Evolutionary conservation across 306 rosid species (phyloP), one percentile per base, ranked within the genome.

Genomic region (Trifolium fragiferum): DNA sequence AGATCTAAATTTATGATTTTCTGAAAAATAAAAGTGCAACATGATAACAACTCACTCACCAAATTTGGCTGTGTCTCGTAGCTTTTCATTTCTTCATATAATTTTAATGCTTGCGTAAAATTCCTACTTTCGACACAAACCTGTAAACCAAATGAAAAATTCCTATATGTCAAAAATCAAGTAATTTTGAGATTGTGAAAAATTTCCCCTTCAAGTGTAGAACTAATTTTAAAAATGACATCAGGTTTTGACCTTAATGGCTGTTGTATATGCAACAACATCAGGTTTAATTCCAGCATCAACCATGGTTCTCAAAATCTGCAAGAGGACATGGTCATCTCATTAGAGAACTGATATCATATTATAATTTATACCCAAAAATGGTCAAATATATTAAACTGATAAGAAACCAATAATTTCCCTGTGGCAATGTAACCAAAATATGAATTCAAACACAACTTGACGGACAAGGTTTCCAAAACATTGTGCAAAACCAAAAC

Each of bases 1-100:
- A 71, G 68, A 47, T 68, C 21, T 57, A 74, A 58, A 63, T 65
- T 59, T 55, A 51, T 64, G 76, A 49, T 66, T 8, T 78, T 76
- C 71, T 74, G 74, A 58, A 69, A 53, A 61, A 66, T 61, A 81
- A 69, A 68, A 78, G 30, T 49, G 57, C 33, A 68, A 53, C 41
- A 30, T 58, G 47, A 76, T 67, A 72, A 74, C 27, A 70, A 71
- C 72, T 55, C 23, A 81, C 97, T 86, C 82, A 91, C 97, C 86
- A 80, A 59, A 85, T 94, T 94, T 77, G 98, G 96, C 57, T 71
- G 88, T 78, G 92, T 81, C 61, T 84, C 87, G 46, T 75, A 83
- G 72, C 82, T 86, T 79, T 90, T 91, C 97, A 91, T 94, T 84
- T 94, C 96, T 79, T 83, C 88, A 68, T 88, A 94, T 40, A 90